phyloP scores from a whole-genome alignment of 306 rosid species.

The Dalbergia cochinchinensis region DNA sequence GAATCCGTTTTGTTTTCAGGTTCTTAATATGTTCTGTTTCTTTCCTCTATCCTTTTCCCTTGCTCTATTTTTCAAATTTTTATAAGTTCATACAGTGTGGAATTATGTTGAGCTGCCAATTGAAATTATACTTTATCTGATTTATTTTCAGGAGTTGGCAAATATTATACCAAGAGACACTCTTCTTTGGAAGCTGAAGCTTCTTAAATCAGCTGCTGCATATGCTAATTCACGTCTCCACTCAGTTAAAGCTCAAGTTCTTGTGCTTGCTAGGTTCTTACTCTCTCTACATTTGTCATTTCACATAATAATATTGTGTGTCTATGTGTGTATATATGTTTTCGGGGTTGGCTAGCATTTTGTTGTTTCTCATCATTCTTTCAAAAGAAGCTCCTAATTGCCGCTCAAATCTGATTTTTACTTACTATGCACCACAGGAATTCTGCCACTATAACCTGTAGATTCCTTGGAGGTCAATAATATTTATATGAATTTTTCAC shows the following conservation, averaged over 20 bases:
- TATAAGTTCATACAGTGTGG: slow-evolving; percentile 28
- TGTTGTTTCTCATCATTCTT: slow-evolving; percentile 12
- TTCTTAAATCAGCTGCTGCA: slow-evolving; percentile 88
- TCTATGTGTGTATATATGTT: neutral
- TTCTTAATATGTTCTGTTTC: slow-evolving; percentile 21
- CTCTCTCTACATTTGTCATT: slow-evolving; percentile 38
- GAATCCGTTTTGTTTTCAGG: slow-evolving; percentile 30
- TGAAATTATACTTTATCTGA: slow-evolving; percentile 35
- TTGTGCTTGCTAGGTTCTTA: slow-evolving; percentile 86
- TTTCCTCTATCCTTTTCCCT: slow-evolving; percentile 38
- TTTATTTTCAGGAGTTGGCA: slow-evolving; percentile 65
- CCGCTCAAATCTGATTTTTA: slow-evolving; percentile 10
- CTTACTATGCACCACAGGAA: slow-evolving; percentile 2
- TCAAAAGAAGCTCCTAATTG: neutral
- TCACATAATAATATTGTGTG: slow-evolving; percentile 14
- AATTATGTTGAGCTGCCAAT: slow-evolving; percentile 18
- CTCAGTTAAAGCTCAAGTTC: slow-evolving; percentile 96
- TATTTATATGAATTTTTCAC: neutral
- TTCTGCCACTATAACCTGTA: slow-evolving; percentile 18
- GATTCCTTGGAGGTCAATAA: slow-evolving; percentile 1
- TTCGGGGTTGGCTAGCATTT: slow-evolving; percentile 1
- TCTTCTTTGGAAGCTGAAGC: slow-evolving; percentile 95
- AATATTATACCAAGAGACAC: slow-evolving; percentile 78
- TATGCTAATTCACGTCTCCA: slow-evolving; percentile 94
- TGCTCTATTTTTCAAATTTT: slow-evolving; percentile 28